Evolutionary conservation across 305 asterid species (phyloP), one percentile per base, ranked within the genome.

Genomic region (Rubia peregrina): DNA sequence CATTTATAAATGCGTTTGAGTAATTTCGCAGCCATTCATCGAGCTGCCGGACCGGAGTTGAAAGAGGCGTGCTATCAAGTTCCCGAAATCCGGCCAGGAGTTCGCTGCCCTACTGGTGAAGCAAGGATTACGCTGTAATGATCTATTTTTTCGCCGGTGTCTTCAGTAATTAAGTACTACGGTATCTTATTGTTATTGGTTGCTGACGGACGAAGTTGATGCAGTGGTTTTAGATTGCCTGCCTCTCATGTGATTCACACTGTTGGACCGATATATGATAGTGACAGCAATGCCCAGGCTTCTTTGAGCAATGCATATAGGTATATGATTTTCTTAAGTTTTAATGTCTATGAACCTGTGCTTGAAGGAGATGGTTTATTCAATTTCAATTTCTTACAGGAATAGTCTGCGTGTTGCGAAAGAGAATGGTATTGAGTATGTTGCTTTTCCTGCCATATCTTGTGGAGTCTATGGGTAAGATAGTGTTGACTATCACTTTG

Each of bases 21-120:
- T 74, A 17, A 67, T 66, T 57, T 44, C 30, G 57, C 68, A 93
- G 97, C 98, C 76, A 88, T 90, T 77, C 97, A 90, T 82, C 83
- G 85, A 77, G 97, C 96, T 76, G 97, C 98, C 68, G 96, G 96
- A 71, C 89, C 94, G 51, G 94, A 90, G 66, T 79, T 93, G 49
- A 77, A 81, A 69, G 89, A 80, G 69, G 94, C 95, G 24, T 90
- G 97, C 85, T 86, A 85, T 68, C 61, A 75, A 74, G 92, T 84
- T 71, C 90, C 82, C 38, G 91, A 93, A 85, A 96, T 89, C 43
- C 84, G 72, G 76, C 89, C 85, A 40, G 92, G 92, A 75, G 85
- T 90, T 74, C 90, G 97, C 51, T 93, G 97, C 76, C 98, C 98
- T 72, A 86, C 87, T 11, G 97, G 97, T 77, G 97, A 93, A 93